Evolutionary conservation across 306 rosid species (phyloP).

Genomic region (Ceratonia siliqua): DNA sequence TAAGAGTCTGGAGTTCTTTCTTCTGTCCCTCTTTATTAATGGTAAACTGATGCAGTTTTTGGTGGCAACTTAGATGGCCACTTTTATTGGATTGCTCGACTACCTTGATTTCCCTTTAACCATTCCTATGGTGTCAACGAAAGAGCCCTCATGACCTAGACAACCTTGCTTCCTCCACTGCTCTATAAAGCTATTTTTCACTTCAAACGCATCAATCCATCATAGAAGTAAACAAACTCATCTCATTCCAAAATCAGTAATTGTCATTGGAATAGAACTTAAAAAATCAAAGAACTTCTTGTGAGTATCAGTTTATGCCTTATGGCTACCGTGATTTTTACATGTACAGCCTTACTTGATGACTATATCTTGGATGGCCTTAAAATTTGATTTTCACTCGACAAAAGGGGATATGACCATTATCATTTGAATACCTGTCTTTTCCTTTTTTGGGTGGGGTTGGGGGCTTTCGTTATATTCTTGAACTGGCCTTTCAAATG

Average conservation of each 20-base stretch:
- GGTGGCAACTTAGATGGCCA: neutral
- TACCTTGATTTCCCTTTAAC: neutral
- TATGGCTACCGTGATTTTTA: neutral
- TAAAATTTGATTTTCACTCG: neutral
- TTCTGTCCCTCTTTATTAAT: neutral
- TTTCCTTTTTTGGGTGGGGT: neutral
- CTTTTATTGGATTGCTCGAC: too few species aligned
- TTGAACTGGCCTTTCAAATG: neutral
- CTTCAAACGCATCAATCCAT: too few species aligned
- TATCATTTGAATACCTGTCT: neutral
- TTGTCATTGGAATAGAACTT: neutral
- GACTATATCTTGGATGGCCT: neutral
- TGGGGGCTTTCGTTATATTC: neutral
- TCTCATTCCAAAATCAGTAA: neutral
- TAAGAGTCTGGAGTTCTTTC: neutral
- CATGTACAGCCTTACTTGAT: neutral
- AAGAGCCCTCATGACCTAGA: neutral
- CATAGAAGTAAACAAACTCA: neutral
- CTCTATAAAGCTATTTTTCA: constrained; percentile 7
- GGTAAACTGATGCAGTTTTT: neutral
- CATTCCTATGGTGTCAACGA: neutral
- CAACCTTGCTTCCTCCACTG: neutral
- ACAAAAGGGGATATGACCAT: neutral
- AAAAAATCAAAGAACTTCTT: neutral
- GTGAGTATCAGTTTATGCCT: neutral